Evolutionary conservation across 441 rosid genomes (phyloP), one percentile per base, ranked within the genome.

Genomic region (Heliophila coronopifolia): DNA sequence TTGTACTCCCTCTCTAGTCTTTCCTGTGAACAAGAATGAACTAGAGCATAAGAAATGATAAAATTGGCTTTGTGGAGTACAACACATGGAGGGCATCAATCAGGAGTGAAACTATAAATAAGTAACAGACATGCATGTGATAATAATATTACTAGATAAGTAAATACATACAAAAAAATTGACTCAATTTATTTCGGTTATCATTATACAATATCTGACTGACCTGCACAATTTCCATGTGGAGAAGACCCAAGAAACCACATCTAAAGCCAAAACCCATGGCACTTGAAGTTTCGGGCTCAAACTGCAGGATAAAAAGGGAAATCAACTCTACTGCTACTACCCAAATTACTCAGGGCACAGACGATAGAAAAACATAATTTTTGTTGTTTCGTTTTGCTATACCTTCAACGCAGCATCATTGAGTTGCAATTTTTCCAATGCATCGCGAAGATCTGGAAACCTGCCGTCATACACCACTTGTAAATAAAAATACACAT

Each of bases 151-250:
- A 10, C 9, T n/a, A 35, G 23, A 33, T 25, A 53, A 19, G 11
- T 10, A 5, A 4, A 15, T 3, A 10, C 2, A 24, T 11, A 50
- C 5, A 2, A 17, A 30, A 3, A 23, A 9, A 4, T 38, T 31
- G 14, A 32, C 33, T 22, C 50, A 55, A 44, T 15, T 17, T 36
- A 18, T 14, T 30, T 37, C 14, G 8, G 10, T 37, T 18, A 42
- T 26, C 14, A 9, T 17, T 22, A 22, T 2, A 20, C 12, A 2
- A 31, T 33, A 43, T 38, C 43, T 57, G 24, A 48, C 70, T 72
- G 51, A 78, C 98, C 95, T 91, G 98, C 63, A 91, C 96, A 67
- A 91, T 91, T 83, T 91, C 98, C 98, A 91, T 84, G 75, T 87
- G 96, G 40, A 91, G 96, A 72, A 91, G 96, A 66, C 98, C 96